Conservation (phyloP, 225 moss, liverwort and hornwort genomes). For the Lunularia cruciata region DNA sequence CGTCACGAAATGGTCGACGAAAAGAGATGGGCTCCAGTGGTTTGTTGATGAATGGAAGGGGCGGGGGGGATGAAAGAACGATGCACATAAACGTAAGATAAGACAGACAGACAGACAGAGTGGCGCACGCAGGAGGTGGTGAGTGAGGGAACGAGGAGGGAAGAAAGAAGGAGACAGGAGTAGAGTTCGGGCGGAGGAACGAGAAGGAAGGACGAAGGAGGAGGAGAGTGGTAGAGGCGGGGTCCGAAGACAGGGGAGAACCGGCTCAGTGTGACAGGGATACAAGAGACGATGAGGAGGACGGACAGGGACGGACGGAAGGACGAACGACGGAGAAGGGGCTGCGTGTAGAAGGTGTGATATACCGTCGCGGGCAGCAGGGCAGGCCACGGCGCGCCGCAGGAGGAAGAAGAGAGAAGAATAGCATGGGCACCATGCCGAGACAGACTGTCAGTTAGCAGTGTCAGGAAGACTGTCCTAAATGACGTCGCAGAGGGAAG, state of each 20-base stretch:
- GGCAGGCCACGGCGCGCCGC: conserved; percentile 5
- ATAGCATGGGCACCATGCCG: conserved; percentile 19
- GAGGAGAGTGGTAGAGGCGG: not conserved
- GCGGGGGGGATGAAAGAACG: too few relatives aligned
- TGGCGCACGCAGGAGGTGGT: too few relatives aligned
- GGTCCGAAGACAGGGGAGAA: not conserved
- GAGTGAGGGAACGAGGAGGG: too few relatives aligned
- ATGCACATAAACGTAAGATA: too few relatives aligned
- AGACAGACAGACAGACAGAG: too few relatives aligned
- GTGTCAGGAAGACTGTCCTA: conserved; percentile 1
- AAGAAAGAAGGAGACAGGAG: not conserved
- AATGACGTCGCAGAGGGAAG: conserved; percentile 1
- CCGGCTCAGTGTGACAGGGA: not conserved
- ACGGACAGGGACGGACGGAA: not conserved
- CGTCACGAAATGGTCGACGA: too few relatives aligned
- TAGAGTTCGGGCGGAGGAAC: not conserved
- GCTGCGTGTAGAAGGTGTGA: not conserved
- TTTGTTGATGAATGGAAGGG: too few relatives aligned
- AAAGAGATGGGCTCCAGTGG: too few relatives aligned
- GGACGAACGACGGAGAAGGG: not conserved
- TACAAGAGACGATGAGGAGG: not conserved
- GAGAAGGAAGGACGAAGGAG: not conserved
- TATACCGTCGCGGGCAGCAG: conserved; percentile 11
- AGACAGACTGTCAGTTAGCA: not conserved
- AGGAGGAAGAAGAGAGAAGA: not conserved